Conservation (phyloP, 208 protist species). For the Jaenimonas drosophilae region DNA sequence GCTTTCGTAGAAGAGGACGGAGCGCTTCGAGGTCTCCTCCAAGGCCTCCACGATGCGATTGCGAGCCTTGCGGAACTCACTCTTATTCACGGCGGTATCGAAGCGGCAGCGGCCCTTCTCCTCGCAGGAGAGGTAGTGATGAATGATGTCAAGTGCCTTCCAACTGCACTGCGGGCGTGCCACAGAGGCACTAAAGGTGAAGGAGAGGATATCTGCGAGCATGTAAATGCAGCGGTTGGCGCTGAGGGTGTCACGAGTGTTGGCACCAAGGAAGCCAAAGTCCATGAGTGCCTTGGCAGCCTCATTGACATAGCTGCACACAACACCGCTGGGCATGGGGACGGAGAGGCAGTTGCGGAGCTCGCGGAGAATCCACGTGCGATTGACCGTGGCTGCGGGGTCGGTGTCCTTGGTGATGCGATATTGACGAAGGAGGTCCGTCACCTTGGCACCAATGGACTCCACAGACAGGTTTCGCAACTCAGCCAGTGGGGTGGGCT, state of each 20-base stretch:
- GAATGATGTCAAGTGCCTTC: slow-evolving; percentile 33
- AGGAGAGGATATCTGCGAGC: slow-evolving; percentile 78
- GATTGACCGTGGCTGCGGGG: slow-evolving; percentile 46
- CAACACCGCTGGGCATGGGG: slow-evolving; percentile 35
- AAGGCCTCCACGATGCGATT: slow-evolving; percentile 80
- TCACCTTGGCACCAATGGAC: slow-evolving; percentile 54
- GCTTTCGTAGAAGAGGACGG: slow-evolving; percentile 79
- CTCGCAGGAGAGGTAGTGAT: slow-evolving; percentile 49
- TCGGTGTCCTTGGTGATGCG: slow-evolving; percentile 33
- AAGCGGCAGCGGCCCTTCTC: slow-evolving; percentile 51
- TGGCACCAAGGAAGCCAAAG: slow-evolving; percentile 58
- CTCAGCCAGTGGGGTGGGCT: slow-evolving; percentile 57
- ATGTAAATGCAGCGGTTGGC: slow-evolving; percentile 79
- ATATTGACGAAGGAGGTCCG: slow-evolving; percentile 67
- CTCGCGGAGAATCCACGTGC: slow-evolving; percentile 78
- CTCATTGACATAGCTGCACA: slow-evolving; percentile 45
- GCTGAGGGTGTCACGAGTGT: slow-evolving; percentile 36
- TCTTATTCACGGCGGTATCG: slow-evolving; percentile 49
- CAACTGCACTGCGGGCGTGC: slow-evolving; percentile 47
- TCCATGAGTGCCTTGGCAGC: slow-evolving; percentile 38
- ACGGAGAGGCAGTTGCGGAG: slow-evolving; percentile 70
- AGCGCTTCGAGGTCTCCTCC: slow-evolving; percentile 44
- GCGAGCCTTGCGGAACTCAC: slow-evolving; percentile 58
- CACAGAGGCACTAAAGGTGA: slow-evolving; percentile 46
- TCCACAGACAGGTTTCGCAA: slow-evolving; percentile 46